phyloP scores from a whole-genome alignment of 495 filamentous ascomycete genomes.

The Pseudevernia furfuracea region DNA sequence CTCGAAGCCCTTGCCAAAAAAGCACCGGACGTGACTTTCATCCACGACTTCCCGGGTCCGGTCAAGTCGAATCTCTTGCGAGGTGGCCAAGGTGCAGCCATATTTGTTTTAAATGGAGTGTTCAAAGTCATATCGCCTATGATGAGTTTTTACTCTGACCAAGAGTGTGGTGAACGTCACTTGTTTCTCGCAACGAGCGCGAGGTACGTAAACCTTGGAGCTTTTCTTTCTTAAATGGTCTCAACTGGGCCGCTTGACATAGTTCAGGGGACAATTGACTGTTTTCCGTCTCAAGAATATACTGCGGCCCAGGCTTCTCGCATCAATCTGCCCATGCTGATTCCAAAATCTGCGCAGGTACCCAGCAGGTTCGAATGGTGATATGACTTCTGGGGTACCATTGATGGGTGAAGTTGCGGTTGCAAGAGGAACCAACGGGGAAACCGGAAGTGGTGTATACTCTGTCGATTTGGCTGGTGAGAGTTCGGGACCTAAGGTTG shows the following conservation, averaged over 20 bases:
- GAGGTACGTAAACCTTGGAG: constrained; percentile 34
- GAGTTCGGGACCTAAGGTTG: constrained; percentile 30
- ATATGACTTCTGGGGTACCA: constrained; percentile 23
- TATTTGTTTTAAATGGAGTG: not conserved
- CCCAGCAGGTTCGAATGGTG: not conserved
- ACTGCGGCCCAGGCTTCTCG: not conserved
- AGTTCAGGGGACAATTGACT: not conserved
- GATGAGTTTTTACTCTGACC: constrained; percentile 27
- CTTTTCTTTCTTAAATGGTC: constrained; percentile 7
- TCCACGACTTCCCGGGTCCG: constrained; percentile 50
- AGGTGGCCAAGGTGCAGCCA: constrained; percentile 15
- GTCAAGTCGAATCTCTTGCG: constrained; percentile 41
- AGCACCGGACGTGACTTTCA: constrained; percentile 46
- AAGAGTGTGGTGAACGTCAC: constrained; percentile 49
- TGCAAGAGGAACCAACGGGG: constrained; percentile 39
- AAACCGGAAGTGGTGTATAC: constrained; percentile 46
- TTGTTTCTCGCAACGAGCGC: constrained; percentile 47
- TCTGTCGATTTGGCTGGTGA: constrained; percentile 40
- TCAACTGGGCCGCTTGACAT: not conserved
- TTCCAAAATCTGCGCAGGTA: not conserved
- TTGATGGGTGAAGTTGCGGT: constrained; percentile 27
- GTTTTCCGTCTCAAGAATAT: not conserved
- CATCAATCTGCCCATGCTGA: not conserved
- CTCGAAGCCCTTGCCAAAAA: constrained; percentile 41
- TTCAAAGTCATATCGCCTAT: constrained; percentile 27